Percentiles rank a stretch among this genome's conserved stretches.
Conservation (phyloP, 2,329 filamentous ascomycete genomes). For the Phialophora chinensis region DNA sequence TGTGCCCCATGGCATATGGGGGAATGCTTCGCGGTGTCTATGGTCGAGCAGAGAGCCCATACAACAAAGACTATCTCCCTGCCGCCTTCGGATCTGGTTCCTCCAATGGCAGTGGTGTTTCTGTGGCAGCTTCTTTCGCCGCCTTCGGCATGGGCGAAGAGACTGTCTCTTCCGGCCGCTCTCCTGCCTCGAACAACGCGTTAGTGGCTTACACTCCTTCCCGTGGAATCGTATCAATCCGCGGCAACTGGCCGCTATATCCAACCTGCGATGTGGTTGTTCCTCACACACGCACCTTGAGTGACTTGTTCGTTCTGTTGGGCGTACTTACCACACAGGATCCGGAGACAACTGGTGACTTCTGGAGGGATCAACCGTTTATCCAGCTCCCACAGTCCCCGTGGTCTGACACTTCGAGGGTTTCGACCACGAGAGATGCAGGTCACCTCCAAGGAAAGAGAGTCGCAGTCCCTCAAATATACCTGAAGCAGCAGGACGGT, state of each 20-base stretch:
- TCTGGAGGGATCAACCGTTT: slow-evolving; percentile 60
- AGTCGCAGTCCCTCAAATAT: slow-evolving; percentile 49
- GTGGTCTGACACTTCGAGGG: slow-evolving; percentile 44
- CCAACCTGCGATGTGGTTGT: slow-evolving; percentile 63
- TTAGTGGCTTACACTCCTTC: slow-evolving; percentile 64
- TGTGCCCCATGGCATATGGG: slow-evolving; percentile 65
- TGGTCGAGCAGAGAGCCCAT: slow-evolving; percentile 63
- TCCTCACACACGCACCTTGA: slow-evolving; percentile 58
- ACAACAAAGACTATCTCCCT: slow-evolving; percentile 60
- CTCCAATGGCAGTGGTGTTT: slow-evolving; percentile 62
- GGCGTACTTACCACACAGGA: slow-evolving; percentile 57
- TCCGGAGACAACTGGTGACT: slow-evolving; percentile 53
- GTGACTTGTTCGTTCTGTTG: slow-evolving; percentile 58
- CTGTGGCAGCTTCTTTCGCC: slow-evolving; percentile 58
- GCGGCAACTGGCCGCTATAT: slow-evolving; percentile 63
- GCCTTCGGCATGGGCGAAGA: slow-evolving; percentile 62
- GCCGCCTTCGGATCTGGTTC: slow-evolving; percentile 64
- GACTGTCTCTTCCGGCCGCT: slow-evolving; percentile 62
- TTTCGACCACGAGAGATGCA: slow-evolving; percentile 45
- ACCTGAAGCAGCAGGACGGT: slow-evolving; percentile 17
- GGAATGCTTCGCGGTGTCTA: slow-evolving; percentile 65
- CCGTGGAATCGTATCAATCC: slow-evolving; percentile 57
- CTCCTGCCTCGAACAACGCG: slow-evolving; percentile 63
- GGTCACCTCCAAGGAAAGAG: slow-evolving; percentile 36
- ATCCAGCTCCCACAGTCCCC: slow-evolving; percentile 49